phyloP scores from a whole-genome alignment of 1,284 basidiomycete species.

The Hypsizygus ulmarius region DNA sequence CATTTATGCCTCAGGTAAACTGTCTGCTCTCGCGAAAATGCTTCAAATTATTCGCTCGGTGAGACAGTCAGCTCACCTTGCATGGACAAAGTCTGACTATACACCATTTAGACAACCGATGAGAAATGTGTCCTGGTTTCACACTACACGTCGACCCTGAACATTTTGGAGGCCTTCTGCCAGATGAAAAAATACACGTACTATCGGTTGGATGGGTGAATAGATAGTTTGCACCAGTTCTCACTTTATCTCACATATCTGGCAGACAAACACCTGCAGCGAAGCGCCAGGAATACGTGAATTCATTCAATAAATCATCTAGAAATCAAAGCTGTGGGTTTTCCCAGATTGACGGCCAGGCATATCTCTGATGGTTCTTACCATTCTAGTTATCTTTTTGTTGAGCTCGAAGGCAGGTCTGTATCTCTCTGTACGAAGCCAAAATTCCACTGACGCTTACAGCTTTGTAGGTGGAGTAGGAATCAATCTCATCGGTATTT shows the following conservation, averaged over 20 bases:
- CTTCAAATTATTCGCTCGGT: slow-evolving; percentile 67
- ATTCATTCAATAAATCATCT: slow-evolving; percentile 75
- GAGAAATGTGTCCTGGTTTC: slow-evolving; percentile 95
- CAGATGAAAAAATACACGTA: slow-evolving; percentile 75
- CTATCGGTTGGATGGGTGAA: slow-evolving; percentile 86
- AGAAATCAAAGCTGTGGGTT: slow-evolving; percentile 65
- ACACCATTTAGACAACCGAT: slow-evolving; percentile 51
- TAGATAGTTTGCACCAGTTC: slow-evolving; percentile 3
- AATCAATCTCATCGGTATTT: slow-evolving; percentile 77
- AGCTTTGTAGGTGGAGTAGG: slow-evolving; percentile 72
- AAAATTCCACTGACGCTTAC: neutral
- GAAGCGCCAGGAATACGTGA: slow-evolving; percentile 83
- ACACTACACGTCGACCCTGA: slow-evolving; percentile 88
- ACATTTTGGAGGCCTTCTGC: slow-evolving; percentile 88
- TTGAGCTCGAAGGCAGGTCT: slow-evolving; percentile 90
- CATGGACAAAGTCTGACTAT: neutral
- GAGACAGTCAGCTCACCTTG: slow-evolving; percentile 10
- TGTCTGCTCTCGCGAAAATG: slow-evolving; percentile 74
- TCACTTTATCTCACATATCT: slow-evolving; percentile 4
- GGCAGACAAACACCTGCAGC: slow-evolving; percentile 73
- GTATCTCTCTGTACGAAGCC: slow-evolving; percentile 10
- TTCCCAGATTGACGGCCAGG: neutral
- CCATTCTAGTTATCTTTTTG: slow-evolving; percentile 76
- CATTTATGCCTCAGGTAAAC: slow-evolving; percentile 60
- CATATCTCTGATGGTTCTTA: slow-evolving; percentile 4